These are phyloP conservation scores for Spencermartinsiella europaea DNA, from an alignment of 805 yeast species.

Conservation along the genomic window DNA sequence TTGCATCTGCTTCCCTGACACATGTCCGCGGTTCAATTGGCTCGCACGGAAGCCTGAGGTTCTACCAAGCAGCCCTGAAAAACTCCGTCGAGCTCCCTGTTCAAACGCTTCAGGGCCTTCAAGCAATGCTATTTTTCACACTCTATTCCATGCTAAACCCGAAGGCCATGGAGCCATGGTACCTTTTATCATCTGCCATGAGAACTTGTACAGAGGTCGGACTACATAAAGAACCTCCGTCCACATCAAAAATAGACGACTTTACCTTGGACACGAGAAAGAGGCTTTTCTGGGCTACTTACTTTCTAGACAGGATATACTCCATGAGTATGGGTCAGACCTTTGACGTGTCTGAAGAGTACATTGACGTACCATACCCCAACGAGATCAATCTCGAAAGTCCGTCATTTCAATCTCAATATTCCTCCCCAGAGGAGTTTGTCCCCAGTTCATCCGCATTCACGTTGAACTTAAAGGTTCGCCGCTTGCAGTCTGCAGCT, in stretches of 20 bases:
- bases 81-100: conserved; percentile 1
- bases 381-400: neutral
- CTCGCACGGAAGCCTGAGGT: neutral
- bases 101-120: conserved; percentile 7
- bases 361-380: conserved; percentile 4
- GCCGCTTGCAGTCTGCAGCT: conserved; percentile 2
- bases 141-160: conserved; percentile 5
- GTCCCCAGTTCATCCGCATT: neutral
- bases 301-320: conserved; percentile 8
- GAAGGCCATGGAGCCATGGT: conserved; percentile 7
- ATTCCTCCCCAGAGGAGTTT: neutral
- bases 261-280: conserved; percentile 4
- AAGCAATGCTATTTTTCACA: conserved; percentile 6
- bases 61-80: conserved; percentile 4
- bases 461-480: neutral
- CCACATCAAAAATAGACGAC: neutral
- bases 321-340: conserved; percentile 9
- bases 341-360: conserved; percentile 12
- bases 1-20: conserved; percentile 2
- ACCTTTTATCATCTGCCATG: conserved; percentile 10
- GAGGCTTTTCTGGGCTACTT: conserved; percentile 13
- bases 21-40: neutral
- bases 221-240: conserved; percentile 10
- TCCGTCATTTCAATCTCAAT: neutral
- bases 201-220: conserved; percentile 12